phyloP scores from a whole-genome alignment of 2,329 filamentous ascomycete genomes.

The Aspergillus clavatus region DNA sequence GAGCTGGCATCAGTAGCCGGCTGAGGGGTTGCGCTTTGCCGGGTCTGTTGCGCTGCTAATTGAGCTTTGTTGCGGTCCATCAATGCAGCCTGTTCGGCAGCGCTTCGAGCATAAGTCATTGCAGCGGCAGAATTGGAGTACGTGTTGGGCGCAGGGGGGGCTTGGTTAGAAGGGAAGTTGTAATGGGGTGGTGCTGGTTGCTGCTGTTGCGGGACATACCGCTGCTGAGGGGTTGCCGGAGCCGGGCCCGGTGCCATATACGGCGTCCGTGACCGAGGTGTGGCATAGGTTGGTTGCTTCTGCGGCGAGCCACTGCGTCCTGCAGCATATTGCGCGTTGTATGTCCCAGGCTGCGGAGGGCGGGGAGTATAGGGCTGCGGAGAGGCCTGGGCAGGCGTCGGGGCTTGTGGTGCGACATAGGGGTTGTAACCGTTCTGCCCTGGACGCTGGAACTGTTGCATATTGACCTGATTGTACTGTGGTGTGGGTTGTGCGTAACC shows the following conservation, averaged over 20 bases:
- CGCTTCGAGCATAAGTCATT: constrained; percentile 35
- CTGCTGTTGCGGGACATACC: constrained; percentile 29
- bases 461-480: constrained; percentile 32
- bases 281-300: constrained; percentile 27
- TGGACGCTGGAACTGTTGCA: constrained; percentile 40
- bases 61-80: constrained; percentile 39
- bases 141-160: constrained; percentile 23
- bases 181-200: constrained; percentile 23
- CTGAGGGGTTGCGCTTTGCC: constrained; percentile 33
- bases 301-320: constrained; percentile 32
- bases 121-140: constrained; percentile 35
- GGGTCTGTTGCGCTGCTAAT: constrained; percentile 27
- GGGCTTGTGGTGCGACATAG: constrained; percentile 27
- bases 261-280: constrained; percentile 32
- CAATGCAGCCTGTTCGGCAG: constrained; percentile 37
- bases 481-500: constrained; percentile 31
- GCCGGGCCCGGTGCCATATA: constrained; percentile 30
- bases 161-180: constrained; percentile 30
- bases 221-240: constrained; percentile 26
- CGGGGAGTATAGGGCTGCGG: constrained; percentile 34
- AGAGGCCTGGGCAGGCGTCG: constrained; percentile 28
- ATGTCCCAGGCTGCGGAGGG: constrained; percentile 29
- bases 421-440: constrained; percentile 34
- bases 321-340: constrained; percentile 23
- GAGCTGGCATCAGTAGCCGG: constrained; percentile 25